Percentiles rank a stretch among this genome's conserved stretches.
These are phyloP conservation scores for Ustilago hordei DNA, from an alignment of 1,284 basidiomycete genomes.

Conservation along the genomic window DNA sequence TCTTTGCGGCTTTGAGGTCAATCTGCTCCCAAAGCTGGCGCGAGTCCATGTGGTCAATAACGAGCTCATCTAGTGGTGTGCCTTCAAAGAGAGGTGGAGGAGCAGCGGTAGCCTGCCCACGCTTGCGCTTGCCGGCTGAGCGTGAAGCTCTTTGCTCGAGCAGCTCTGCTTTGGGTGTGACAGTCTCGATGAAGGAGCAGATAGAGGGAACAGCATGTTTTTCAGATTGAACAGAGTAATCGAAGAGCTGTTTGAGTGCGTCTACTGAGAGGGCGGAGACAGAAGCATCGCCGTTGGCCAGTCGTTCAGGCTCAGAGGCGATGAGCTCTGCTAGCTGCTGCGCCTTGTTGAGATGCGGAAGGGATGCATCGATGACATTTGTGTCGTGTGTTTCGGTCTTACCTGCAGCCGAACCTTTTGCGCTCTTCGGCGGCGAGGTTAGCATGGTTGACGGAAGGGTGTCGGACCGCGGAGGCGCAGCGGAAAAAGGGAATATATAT, in stretches of 20 bases:
- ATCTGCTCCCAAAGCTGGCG: conserved; percentile 89
- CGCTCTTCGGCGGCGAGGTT: conserved; percentile 26
- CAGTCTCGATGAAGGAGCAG: conserved; percentile 77
- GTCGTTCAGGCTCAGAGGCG: conserved; percentile 39
- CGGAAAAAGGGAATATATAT: neutral
- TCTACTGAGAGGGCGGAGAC: conserved; percentile 28
- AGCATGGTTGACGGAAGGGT: conserved; percentile 20
- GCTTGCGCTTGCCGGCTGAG: conserved; percentile 52
- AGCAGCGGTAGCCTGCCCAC: conserved; percentile 45
- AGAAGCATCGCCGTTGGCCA: conserved; percentile 31
- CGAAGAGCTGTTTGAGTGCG: conserved; percentile 50
- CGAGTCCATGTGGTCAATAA: conserved; percentile 83
- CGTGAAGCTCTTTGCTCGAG: conserved; percentile 34
- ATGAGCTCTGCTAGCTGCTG: conserved; percentile 48
- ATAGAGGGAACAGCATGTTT: conserved; percentile 77
- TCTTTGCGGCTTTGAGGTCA: conserved; percentile 57
- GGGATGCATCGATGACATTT: neutral
- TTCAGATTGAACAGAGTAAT: conserved; percentile 73
- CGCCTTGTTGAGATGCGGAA: conserved; percentile 34
- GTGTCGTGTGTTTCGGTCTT: neutral
- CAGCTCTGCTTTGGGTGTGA: conserved; percentile 71
- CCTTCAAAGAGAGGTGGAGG: conserved; percentile 72
- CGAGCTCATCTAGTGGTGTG: conserved; percentile 82
- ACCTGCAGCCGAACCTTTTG: conserved; percentile 5
- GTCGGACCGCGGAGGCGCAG: neutral